phyloP scores from a whole-genome alignment of 2,329 filamentous ascomycete species.

The Neofusicoccum laricinum region DNA sequence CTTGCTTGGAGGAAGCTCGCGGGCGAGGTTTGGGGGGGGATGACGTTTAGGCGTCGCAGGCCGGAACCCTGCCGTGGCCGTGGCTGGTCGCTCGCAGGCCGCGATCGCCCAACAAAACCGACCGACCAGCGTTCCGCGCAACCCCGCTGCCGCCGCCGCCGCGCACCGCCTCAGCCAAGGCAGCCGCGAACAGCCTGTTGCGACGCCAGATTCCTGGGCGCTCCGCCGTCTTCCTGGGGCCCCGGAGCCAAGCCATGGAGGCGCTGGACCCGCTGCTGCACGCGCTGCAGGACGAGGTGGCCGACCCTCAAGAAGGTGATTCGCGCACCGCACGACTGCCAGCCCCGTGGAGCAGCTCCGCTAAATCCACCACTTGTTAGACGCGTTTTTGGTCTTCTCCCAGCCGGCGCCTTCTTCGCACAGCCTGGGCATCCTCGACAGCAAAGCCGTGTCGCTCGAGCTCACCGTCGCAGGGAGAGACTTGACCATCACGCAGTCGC shows the following conservation, averaged over 20 bases:
- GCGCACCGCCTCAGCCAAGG: slow-evolving; percentile 4
- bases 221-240: neutral
- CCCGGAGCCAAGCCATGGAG: slow-evolving; percentile 4
- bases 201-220: neutral
- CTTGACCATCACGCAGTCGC: slow-evolving; percentile 78
- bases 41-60: slow-evolving; percentile 9
- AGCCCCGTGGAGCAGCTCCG: neutral
- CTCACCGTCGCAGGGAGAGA: slow-evolving; percentile 67
- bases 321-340: neutral
- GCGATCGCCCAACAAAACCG: neutral
- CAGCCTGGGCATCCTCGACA: slow-evolving; percentile 39
- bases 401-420: slow-evolving; percentile 69
- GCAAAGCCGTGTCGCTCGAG: slow-evolving; percentile 8
- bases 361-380: slow-evolving; percentile 45
- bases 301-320: slow-evolving; percentile 60
- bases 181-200: neutral
- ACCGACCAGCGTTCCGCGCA: neutral
- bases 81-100: too few relatives aligned
- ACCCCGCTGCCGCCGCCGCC: neutral
- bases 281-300: slow-evolving; percentile 50
- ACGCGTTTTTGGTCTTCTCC: slow-evolving; percentile 85
- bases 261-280: slow-evolving; percentile 32
- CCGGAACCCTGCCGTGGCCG: neutral
- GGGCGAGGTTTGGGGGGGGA: neutral
- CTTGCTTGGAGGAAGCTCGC: neutral